These are phyloP conservation scores for Mortierella alpina DNA, from an alignment of 192 early-diverging fungal species.

Conservation along the genomic window DNA sequence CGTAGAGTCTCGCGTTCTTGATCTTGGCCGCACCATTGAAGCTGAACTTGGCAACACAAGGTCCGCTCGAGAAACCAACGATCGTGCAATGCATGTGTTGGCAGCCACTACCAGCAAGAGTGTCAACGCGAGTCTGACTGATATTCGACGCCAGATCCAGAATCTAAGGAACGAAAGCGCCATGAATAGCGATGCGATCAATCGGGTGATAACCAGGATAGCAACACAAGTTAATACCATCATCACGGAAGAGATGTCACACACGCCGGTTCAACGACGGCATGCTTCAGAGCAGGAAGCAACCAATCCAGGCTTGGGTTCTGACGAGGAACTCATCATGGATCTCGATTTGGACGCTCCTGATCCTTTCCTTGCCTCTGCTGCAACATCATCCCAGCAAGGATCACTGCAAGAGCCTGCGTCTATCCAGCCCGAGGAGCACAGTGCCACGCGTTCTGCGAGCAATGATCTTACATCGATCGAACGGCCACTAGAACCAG, in stretches of 20 bases:
- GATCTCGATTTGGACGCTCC: too few relatives aligned
- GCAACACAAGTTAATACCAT: not conserved
- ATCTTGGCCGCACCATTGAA: not conserved
- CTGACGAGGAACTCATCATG: too few relatives aligned
- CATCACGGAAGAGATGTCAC: not conserved
- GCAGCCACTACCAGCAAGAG: not conserved
- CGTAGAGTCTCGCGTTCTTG: not conserved
- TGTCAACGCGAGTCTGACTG: not conserved
- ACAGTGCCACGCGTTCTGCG: not conserved
- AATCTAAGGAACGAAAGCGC: not conserved
- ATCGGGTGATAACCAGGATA: not conserved
- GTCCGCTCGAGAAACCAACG: not conserved
- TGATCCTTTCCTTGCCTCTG: too few relatives aligned
- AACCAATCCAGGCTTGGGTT: too few relatives aligned
- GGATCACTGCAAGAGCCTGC: not conserved
- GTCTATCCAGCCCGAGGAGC: not conserved
- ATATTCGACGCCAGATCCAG: not conserved
- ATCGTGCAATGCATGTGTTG: not conserved
- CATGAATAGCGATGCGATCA: not conserved
- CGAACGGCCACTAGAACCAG: not conserved
- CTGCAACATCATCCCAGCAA: too few relatives aligned
- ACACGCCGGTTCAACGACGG: not conserved
- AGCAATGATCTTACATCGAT: not conserved
- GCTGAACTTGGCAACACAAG: not conserved
- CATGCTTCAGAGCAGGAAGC: not conserved